Evolutionary conservation across 768 basidiomycete species (phyloP), one percentile per base, ranked within the genome.

Genomic region (Boletus sp.): DNA sequence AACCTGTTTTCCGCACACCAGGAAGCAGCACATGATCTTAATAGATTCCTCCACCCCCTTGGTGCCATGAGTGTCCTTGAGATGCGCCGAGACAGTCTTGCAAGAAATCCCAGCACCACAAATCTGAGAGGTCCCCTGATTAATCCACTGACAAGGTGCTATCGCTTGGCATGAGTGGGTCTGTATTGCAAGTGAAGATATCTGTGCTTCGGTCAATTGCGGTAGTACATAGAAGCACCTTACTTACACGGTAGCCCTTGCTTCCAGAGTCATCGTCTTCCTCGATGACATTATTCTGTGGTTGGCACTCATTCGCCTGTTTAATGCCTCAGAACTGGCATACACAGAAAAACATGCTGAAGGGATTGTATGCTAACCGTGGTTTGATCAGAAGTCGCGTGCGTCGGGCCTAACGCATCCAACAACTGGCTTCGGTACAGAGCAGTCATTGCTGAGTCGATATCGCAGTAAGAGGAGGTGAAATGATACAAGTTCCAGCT

Each of bases 51-150:
- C 40, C 7, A 20, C 18, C 18, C 11, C 39, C 39, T 18, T 9
- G n/a, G 20, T 41, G 10, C n/a, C 39, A 40, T 9, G 40, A 18
- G 18, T 11, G 11, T 18, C 18, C 41, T 42, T 42, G 14, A 42
- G 41, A 45, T 45, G 20, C 6, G 14, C 14, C 0, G 28, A 12
- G 15, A 29, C 15, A 17, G 3, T 29, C 15, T 45, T 45, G 44
- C 28, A 65, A 2, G 63, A 62, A 2, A 64, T 24, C 1, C 0
- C 0, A 2, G 10, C 5, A 1, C 40, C 14, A 35, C 63, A 64
- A 5, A 15, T n/a, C 28, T 20, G 0, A 3, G 20, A 12, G 30
- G n/a, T 24, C 2, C 4, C 7, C 24, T 15, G 1, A 10, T 28
- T 4, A 0, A 24, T 3, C 52, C 59, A 62, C 10, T 1, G 2